Conservation (phyloP, 768 basidiomycete genomes). For the Serendipita indica region DNA sequence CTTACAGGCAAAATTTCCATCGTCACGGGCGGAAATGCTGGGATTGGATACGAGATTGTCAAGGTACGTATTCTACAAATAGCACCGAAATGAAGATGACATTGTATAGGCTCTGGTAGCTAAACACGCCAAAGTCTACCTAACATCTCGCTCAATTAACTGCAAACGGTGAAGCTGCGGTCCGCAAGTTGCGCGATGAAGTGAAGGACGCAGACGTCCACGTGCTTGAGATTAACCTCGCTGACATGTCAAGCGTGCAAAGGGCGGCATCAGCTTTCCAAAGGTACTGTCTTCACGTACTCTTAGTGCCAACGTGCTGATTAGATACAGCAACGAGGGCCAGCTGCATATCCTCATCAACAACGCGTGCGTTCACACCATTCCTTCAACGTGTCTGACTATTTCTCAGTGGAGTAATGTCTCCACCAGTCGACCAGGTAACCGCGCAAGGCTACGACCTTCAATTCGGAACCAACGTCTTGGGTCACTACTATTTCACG, state of each 20-base stretch:
- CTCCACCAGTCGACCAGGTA: conserved; percentile 18
- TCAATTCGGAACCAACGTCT: conserved; percentile 22
- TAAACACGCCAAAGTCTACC: conserved; percentile 16
- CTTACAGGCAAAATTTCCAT: conserved; percentile 24
- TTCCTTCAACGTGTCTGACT: background rate
- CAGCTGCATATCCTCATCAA: conserved; percentile 6
- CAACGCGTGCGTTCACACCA: background rate
- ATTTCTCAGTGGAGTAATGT: conserved; percentile 19
- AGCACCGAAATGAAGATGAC: background rate
- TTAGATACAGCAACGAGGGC: background rate
- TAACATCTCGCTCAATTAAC: conserved; percentile 10
- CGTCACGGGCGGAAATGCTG: conserved; percentile 24
- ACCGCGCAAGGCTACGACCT: conserved; percentile 24
- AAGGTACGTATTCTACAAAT: background rate
- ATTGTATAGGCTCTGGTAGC: conserved; percentile 10
- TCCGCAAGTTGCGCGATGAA: conserved; percentile 15
- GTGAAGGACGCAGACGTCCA: conserved; percentile 18
- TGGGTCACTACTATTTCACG: background rate
- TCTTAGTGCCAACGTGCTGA: too few species aligned
- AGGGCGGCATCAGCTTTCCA: conserved; percentile 22
- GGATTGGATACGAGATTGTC: conserved; percentile 14
- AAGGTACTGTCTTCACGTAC: too few species aligned
- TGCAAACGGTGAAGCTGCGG: conserved; percentile 12
- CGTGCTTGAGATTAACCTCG: conserved; percentile 24
- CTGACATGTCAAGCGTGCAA: conserved; percentile 22